These are phyloP conservation scores for Psilocybe mexicana DNA, from an alignment of 1,284 basidiomycete genomes.

Conservation along the genomic window DNA sequence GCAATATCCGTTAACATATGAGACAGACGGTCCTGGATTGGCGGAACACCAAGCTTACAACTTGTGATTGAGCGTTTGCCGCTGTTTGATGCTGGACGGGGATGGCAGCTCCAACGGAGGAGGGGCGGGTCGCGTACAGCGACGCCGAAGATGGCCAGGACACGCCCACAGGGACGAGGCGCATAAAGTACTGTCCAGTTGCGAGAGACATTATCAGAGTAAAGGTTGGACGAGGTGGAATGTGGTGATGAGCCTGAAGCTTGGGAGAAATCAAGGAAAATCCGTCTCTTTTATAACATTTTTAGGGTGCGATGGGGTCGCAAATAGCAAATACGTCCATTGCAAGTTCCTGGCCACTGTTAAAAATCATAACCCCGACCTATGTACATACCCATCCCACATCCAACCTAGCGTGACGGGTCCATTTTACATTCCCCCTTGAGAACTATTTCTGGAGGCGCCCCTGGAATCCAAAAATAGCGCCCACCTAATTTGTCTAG, in stretches of 20 bases:
- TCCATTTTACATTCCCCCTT: background rate
- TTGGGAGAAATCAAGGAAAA: background rate
- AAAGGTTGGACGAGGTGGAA: background rate
- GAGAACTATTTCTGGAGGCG: background rate
- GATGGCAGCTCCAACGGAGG: background rate
- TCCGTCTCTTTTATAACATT: too few species aligned
- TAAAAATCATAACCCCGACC: background rate
- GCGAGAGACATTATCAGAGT: background rate
- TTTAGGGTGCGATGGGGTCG: too few species aligned
- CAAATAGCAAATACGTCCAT: background rate
- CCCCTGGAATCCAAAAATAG: background rate
- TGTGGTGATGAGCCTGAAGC: background rate
- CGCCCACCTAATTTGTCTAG: background rate
- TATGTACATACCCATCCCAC: background rate
- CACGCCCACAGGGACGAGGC: background rate
- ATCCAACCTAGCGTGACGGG: background rate
- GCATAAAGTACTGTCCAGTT: background rate
- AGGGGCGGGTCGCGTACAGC: background rate
- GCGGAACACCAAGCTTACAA: background rate
- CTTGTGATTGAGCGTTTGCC: background rate
- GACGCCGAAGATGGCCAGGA: background rate
- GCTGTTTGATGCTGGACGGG: background rate
- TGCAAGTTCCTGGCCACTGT: background rate
- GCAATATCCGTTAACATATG: too few species aligned
- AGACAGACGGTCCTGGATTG: too few species aligned